A percentile compares a stretch with the other conserved stretches of the same genome.
phyloP scores from a whole-genome alignment of 2,329 filamentous ascomycete species.

The Emericellopsis atlantica region DNA sequence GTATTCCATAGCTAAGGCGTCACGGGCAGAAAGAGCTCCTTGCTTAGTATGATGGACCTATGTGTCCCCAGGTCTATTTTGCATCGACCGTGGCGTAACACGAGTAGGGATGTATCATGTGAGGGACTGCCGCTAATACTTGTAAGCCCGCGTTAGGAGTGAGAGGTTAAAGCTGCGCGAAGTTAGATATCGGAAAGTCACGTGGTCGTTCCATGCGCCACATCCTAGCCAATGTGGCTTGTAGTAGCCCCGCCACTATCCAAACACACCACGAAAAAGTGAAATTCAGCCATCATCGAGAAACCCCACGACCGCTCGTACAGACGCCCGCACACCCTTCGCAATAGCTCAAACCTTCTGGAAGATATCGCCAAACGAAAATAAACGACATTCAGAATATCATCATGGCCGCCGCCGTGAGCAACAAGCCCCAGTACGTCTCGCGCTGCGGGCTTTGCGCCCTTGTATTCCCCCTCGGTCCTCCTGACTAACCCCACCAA shows the following conservation, averaged over 20 bases:
- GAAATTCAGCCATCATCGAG: conserved; percentile 21
- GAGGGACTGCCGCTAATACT: no score
- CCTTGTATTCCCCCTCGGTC: conserved; percentile 1
- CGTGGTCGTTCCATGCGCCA: background rate
- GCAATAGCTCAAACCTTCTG: background rate
- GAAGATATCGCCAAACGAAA: conserved; percentile 1
- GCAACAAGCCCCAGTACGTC: conserved; percentile 27
- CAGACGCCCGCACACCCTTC: background rate
- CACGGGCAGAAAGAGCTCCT: no score
- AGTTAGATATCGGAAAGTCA: no score
- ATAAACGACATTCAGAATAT: conserved; percentile 3
- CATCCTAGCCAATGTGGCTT: background rate
- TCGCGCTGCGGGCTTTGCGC: background rate
- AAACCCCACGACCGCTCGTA: conserved; percentile 22
- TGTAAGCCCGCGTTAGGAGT: no score
- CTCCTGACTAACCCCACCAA: conserved; percentile 23
- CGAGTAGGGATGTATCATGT: background rate
- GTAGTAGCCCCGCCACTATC: conserved; percentile 17
- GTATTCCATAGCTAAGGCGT: no score
- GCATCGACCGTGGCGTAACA: background rate
- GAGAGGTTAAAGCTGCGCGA: no score
- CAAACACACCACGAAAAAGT: conserved; percentile 27
- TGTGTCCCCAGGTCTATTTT: no score
- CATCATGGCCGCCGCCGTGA: conserved; percentile 25
- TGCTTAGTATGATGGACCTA: no score